Base-by-base conservation (phyloP, 495 filamentous ascomycete genomes). In the Talaromyces adpressus region DNA sequence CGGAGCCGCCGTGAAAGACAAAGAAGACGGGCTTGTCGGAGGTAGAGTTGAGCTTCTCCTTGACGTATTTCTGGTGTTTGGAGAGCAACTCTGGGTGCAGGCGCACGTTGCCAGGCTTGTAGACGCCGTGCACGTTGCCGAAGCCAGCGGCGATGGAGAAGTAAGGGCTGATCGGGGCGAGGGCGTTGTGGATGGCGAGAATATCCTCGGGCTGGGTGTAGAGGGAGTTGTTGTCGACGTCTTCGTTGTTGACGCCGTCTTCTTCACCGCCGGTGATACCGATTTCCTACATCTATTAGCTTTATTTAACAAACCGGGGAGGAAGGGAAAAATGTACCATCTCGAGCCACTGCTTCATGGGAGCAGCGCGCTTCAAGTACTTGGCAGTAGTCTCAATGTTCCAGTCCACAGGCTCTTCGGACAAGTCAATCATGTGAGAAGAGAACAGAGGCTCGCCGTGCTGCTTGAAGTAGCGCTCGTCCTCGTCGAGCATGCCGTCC, bases 141-240 rank as follows among this genome's bases (percentile, higher is more conserved):
- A 97, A 98, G 68, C 91, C 94, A 73, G 94, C 94, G 69, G 95
- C 95, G 73, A 98, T 97, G 71, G 89, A 92, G 86, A 97, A 98
- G 83, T 94, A 94, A 63, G 89, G 89, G 68, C 87, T 91, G 81
- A 98, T 89, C 61, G 89, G 77, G 63, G 83, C 76, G 61, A 97
- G 85, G 61, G 88, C 85, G 71, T 91, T 84, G 80, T 94, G 90
- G 79, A 97, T 95, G 67, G 87, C 82, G 72, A 88, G 87, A 77
- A 97, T 95, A 73, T 95, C 92, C 81, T 96, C 92, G 62, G 94
- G 94, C 77, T 98, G 94, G 49, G 94, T 98, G 86, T 98, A 98
- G 59, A 98, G 86, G 63, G 91, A 87, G 81, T 89, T 89, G 85
- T 98, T 98, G 84, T 98, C 94, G 61, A 97, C 81, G 54, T 88